Evolutionary conservation across 164 flowering plant genomes (phyloP).

Genomic region (Annona cherimola): DNA sequence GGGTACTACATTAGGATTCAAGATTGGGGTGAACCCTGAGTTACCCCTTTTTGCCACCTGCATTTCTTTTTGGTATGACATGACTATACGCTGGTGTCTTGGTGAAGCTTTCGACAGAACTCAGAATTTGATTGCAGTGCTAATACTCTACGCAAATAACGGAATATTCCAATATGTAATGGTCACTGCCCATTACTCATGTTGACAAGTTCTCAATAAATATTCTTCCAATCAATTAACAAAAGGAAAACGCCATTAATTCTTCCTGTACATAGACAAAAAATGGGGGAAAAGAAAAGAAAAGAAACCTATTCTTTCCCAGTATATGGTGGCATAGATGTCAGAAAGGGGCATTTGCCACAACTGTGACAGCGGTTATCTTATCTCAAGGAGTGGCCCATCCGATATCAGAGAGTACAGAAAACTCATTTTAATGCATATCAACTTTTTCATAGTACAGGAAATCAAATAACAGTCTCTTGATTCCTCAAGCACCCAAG

Average conservation of each 20-base stretch:
- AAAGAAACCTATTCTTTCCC: too few relatives aligned
- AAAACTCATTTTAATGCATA: neutral
- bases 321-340: neutral
- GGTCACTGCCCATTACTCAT: slow-evolving; percentile 9
- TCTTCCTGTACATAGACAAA: neutral
- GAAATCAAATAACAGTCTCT: neutral
- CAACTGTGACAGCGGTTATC: neutral
- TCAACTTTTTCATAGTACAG: neutral
- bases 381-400: neutral
- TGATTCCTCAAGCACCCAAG: neutral
- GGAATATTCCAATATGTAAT: slow-evolving; percentile 15
- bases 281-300: too few relatives aligned
- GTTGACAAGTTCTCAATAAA: slow-evolving; percentile 16
- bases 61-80: neutral
- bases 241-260: neutral
- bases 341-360: neutral
- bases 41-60: too few relatives aligned
- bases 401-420: neutral
- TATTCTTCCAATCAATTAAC: neutral
- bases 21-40: too few relatives aligned
- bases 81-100: neutral
- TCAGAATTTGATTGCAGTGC: slow-evolving; percentile 23
- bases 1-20: too few relatives aligned
- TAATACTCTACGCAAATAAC: slow-evolving; percentile 12
- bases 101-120: slow-evolving; percentile 6